Conservation (phyloP, 345 rosid species). For the Arabidopsis suecica region DNA sequence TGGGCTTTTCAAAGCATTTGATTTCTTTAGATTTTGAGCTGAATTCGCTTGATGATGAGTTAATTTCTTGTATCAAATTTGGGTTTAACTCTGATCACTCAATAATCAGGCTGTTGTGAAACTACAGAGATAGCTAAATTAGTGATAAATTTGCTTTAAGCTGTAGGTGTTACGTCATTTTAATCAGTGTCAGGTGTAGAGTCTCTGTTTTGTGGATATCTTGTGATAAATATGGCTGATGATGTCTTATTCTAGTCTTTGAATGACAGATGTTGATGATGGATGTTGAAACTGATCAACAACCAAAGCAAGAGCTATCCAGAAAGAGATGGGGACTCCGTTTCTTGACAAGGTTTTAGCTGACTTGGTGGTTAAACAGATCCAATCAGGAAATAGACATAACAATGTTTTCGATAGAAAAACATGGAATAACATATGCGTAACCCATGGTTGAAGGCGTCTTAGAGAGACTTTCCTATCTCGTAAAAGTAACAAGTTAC, state of each 20-base stretch:
- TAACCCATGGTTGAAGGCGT: no score
- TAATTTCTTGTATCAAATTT: background rate
- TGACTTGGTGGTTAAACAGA: conserved; percentile 78
- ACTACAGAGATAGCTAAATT: no score
- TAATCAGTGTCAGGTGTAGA: background rate
- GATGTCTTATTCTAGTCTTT: background rate
- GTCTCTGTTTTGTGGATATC: conserved; percentile 5
- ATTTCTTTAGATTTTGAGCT: background rate
- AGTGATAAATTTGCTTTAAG: no score
- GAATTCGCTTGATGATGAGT: background rate
- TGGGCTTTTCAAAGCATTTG: background rate
- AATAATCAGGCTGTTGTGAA: background rate
- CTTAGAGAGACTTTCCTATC: no score
- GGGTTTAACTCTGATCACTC: background rate
- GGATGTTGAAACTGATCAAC: conserved; percentile 59
- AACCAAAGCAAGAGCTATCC: conserved; percentile 64
- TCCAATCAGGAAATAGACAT: conserved; percentile 68
- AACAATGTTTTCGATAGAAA: conserved; percentile 76
- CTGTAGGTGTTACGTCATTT: background rate
- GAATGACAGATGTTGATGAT: conserved; percentile 50
- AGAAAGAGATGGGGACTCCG: conserved; percentile 74
- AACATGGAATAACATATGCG: conserved; percentile 62
- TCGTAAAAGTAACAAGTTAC: no score
- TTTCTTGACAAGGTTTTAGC: conserved; percentile 70
- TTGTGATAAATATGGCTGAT: conserved; percentile 1